These are phyloP conservation scores for Dioszegia aurantiaca DNA, from an alignment of 768 basidiomycete genomes.

Conservation along the genomic window DNA sequence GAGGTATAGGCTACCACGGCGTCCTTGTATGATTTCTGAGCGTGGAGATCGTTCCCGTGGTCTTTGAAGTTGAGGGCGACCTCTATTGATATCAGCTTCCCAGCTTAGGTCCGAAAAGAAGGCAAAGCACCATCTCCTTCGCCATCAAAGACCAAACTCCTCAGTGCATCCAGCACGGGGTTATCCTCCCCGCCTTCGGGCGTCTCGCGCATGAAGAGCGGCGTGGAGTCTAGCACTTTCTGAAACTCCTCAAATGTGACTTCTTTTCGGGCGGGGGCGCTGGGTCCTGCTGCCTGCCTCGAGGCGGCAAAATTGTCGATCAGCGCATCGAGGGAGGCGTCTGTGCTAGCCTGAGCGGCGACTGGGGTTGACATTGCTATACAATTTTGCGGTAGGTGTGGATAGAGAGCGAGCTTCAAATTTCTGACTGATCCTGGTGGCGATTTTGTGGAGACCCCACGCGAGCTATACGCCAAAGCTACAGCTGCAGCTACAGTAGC, in stretches of 20 bases:
- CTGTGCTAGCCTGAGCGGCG: neutral
- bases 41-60: conserved; percentile 92
- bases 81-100: conserved; percentile 58
- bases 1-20: conserved; percentile 86
- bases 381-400: neutral
- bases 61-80: conserved; percentile 88
- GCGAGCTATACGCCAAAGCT: no score
- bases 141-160: conserved; percentile 81
- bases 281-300: conserved; percentile 6
- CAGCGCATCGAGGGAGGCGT: conserved; percentile 11
- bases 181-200: conserved; percentile 68
- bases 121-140: conserved; percentile 85
- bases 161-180: conserved; percentile 71
- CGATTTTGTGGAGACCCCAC: neutral
- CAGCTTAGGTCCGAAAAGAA: neutral
- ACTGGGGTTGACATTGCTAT: neutral
- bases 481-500: no score
- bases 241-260: conserved; percentile 43
- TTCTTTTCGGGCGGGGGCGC: conserved; percentile 27
- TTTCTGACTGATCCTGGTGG: neutral
- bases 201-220: conserved; percentile 88
- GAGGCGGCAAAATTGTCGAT: conserved; percentile 6
- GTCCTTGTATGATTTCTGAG: conserved; percentile 78
- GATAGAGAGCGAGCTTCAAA: neutral
- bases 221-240: conserved; percentile 62